phyloP scores from a whole-genome alignment of 306 rosid species.

The Amphicarpaea edgeworthii region DNA sequence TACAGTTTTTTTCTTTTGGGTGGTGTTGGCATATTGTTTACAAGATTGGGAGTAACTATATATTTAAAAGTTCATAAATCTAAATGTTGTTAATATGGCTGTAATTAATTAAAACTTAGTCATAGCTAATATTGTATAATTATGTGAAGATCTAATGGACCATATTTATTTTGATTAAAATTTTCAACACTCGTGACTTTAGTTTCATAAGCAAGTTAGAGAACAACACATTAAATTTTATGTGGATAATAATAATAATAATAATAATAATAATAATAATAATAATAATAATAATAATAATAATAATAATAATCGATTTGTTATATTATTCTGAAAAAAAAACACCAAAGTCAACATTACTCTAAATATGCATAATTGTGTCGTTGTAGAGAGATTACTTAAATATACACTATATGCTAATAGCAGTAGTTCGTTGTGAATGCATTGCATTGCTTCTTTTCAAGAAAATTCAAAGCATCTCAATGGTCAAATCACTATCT shows the following conservation, averaged over 20 bases:
- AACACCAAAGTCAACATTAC: slow-evolving; percentile 21
- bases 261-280: background rate
- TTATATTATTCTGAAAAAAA: background rate
- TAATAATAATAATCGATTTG: background rate
- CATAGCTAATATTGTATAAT: background rate
- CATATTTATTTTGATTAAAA: background rate
- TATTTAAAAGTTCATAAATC: background rate
- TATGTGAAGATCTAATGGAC: background rate
- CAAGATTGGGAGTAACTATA: background rate
- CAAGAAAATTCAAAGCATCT: slow-evolving; percentile 1
- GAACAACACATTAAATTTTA: background rate
- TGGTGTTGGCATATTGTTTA: slow-evolving; percentile 5
- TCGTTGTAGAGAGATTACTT: slow-evolving; percentile 6
- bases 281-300: background rate
- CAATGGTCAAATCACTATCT: slow-evolving; percentile 17
- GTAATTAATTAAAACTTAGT: background rate
- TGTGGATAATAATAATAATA: background rate
- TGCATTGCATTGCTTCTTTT: background rate
- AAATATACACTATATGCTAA: background rate
- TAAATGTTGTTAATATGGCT: background rate
- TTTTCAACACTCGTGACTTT: background rate
- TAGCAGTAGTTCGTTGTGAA: slow-evolving; percentile 2
- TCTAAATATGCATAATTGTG: slow-evolving; percentile 15
- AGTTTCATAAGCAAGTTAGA: background rate
- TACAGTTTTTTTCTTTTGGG: background rate